Conservation (phyloP, 352 stramenopile species). For the Globisporangium spinosum region DNA sequence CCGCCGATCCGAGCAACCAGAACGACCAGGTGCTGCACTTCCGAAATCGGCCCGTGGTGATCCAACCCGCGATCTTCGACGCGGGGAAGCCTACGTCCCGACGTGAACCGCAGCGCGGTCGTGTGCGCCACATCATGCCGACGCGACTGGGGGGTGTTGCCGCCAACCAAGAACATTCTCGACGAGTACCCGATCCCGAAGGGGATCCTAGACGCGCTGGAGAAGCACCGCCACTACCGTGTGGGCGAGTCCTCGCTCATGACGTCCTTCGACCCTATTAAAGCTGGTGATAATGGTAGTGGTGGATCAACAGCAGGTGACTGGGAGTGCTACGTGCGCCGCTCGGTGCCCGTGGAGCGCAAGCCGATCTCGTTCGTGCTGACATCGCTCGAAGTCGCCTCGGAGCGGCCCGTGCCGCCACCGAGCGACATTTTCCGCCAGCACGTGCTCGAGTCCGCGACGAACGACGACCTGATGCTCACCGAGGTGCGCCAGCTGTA, state of each 20-base stretch:
- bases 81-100: slow-evolving; percentile 27
- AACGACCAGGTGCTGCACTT: slow-evolving; percentile 54
- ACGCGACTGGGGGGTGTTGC: slow-evolving; percentile 45
- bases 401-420: slow-evolving; percentile 40
- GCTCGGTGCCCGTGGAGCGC: slow-evolving; percentile 55
- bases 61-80: slow-evolving; percentile 32
- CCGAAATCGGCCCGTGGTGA: slow-evolving; percentile 41
- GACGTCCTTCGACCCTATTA: slow-evolving; percentile 51
- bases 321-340: slow-evolving; percentile 61
- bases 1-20: background rate
- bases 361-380: slow-evolving; percentile 71
- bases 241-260: slow-evolving; percentile 58
- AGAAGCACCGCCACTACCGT: slow-evolving; percentile 60
- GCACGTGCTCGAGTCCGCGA: slow-evolving; percentile 35
- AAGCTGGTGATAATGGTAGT: background rate
- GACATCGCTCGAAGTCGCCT: slow-evolving; percentile 44
- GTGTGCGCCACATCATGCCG: slow-evolving; percentile 74
- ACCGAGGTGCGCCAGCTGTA: slow-evolving; percentile 62
- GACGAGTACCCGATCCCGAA: slow-evolving; percentile 72
- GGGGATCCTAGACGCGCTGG: slow-evolving; percentile 57
- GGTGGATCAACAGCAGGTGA: slow-evolving; percentile 7
- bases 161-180: slow-evolving; percentile 61
- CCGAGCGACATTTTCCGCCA: slow-evolving; percentile 69
- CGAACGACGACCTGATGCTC: slow-evolving; percentile 56
- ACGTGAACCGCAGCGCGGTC: slow-evolving; percentile 32